Conservation (phyloP, 441 rosid genomes). For the Flueggea neowawraea region DNA sequence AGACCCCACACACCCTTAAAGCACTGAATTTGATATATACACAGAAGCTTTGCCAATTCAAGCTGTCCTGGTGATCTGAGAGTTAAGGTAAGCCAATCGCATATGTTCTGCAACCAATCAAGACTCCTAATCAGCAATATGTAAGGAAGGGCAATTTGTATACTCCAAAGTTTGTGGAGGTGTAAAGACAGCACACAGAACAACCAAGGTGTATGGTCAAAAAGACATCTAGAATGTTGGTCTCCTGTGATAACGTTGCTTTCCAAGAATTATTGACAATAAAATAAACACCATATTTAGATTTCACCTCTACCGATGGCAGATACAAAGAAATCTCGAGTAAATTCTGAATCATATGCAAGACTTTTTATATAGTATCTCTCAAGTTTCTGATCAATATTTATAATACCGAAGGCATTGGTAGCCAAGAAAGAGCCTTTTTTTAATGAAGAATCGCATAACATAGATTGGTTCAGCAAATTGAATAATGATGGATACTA, state of each 20-base stretch:
- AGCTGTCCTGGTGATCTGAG: constrained; percentile 19
- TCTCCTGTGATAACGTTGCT: constrained; percentile 5
- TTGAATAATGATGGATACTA: no score
- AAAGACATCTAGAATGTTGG: background rate
- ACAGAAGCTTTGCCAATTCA: background rate
- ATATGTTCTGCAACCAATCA: constrained; percentile 5
- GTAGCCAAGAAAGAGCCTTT: no score
- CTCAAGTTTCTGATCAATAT: no score
- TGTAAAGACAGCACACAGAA: constrained; percentile 3
- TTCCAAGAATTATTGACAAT: constrained; percentile 24
- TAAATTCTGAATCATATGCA: background rate
- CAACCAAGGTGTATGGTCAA: constrained; percentile 8
- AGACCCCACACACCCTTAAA: constrained; percentile 2
- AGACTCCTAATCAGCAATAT: constrained; percentile 20
- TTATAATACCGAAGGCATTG: no score
- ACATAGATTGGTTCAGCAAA: no score
- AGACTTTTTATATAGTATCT: background rate
- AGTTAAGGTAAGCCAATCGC: constrained; percentile 12
- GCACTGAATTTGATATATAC: background rate
- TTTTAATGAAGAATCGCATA: no score
- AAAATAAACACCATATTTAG: constrained; percentile 18
- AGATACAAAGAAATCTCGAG: constrained; percentile 16
- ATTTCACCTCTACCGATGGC: constrained; percentile 21
- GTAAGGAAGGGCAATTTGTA: constrained; percentile 1
- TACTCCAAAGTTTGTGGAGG: no score